Conservation (phyloP, 768 basidiomycete genomes). For the Xerocomus brunneocitrinus region DNA sequence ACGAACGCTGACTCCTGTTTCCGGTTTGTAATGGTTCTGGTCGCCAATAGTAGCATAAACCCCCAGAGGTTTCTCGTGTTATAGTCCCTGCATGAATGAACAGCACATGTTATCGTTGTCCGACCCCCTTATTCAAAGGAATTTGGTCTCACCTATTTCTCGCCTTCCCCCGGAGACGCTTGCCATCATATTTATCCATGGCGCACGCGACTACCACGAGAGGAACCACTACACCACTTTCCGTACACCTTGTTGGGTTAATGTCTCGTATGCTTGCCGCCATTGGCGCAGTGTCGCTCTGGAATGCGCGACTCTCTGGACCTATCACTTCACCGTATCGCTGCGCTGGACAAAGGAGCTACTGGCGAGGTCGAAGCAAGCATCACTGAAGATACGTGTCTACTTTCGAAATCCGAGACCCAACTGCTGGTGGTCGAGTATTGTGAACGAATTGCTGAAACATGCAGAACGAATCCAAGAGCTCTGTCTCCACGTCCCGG, state of each 20-base stretch:
- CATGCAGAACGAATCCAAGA: background rate
- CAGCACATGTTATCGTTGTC: no score
- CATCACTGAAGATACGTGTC: no score
- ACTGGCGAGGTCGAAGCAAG: conserved; percentile 15
- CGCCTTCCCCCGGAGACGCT: conserved; percentile 11
- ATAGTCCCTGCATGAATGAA: no score
- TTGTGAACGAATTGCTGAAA: background rate
- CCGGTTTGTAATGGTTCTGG: no score
- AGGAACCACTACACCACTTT: no score
- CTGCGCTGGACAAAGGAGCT: conserved; percentile 37
- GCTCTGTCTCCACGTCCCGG: background rate
- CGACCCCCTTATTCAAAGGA: background rate
- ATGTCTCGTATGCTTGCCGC: no score
- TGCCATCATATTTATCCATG: conserved; percentile 8
- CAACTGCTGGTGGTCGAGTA: background rate
- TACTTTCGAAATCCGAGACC: conserved; percentile 13
- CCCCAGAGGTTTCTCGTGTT: no score
- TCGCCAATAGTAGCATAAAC: no score
- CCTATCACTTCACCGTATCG: conserved; percentile 24
- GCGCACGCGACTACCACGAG: background rate
- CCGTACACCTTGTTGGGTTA: background rate
- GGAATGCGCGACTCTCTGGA: background rate
- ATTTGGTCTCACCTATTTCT: conserved; percentile 3
- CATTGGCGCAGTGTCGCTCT: no score
- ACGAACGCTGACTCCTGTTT: no score